phyloP scores from a whole-genome alignment of 768 basidiomycete genomes.

The Termitomyces sp. region DNA sequence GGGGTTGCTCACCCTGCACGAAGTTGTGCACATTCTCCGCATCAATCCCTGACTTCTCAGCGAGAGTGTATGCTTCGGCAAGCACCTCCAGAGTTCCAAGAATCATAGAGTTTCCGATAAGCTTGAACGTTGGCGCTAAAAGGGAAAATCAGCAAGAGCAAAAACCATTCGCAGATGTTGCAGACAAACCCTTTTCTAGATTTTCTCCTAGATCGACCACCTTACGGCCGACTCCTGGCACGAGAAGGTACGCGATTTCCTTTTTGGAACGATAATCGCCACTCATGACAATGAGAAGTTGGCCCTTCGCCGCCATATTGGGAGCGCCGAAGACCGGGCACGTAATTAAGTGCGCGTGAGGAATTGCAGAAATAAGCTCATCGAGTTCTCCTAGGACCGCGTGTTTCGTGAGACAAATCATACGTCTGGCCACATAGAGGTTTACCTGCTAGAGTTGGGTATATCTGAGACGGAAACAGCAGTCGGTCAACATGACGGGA shows the following conservation, averaged over 20 bases:
- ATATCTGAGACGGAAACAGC: constrained; percentile 36
- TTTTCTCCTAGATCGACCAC: constrained; percentile 81
- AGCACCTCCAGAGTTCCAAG: constrained; percentile 76
- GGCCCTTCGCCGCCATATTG: constrained; percentile 55
- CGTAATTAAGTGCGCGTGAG: constrained; percentile 62
- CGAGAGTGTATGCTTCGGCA: constrained; percentile 80
- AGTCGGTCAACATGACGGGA: not conserved
- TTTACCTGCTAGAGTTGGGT: constrained; percentile 49
- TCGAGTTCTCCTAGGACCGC: constrained; percentile 59
- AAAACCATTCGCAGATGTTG: not conserved
- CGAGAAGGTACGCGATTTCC: constrained; percentile 69
- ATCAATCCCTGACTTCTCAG: constrained; percentile 80
- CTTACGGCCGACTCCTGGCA: constrained; percentile 77
- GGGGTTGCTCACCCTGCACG: constrained; percentile 46
- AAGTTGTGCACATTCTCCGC: constrained; percentile 51
- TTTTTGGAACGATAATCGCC: constrained; percentile 84
- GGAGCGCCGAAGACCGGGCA: constrained; percentile 81
- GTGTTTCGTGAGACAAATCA: constrained; percentile 1
- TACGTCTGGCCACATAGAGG: not conserved
- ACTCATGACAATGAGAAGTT: constrained; percentile 72
- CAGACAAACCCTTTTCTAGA: constrained; percentile 65
- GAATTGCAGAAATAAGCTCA: constrained; percentile 52
- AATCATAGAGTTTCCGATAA: constrained; percentile 78
- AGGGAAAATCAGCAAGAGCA: not conserved
- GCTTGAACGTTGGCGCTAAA: constrained; percentile 66